Evolutionary conservation across 2,329 filamentous ascomycete species (phyloP).

Genomic region (Lachnellula willkommii): DNA sequence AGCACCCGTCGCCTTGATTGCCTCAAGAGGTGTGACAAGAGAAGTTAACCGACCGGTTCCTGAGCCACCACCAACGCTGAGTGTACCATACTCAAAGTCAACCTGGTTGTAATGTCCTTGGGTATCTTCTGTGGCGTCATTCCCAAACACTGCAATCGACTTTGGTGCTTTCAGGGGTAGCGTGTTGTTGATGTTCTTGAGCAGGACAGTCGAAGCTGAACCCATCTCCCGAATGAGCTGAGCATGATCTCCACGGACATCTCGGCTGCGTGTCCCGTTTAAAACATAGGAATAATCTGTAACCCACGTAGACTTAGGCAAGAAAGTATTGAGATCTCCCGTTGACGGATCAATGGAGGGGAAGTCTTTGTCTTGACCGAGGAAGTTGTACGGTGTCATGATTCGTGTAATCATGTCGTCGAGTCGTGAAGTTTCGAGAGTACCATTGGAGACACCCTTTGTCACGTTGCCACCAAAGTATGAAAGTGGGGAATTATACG

Average conservation of each 20-base stretch:
- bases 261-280: slow-evolving; percentile 77
- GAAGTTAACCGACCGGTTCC: slow-evolving; percentile 44
- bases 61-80: slow-evolving; percentile 44
- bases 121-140: slow-evolving; percentile 57
- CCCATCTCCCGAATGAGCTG: slow-evolving; percentile 40
- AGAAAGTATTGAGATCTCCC: slow-evolving; percentile 16
- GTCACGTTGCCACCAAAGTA: slow-evolving; percentile 36
- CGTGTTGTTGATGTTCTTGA: slow-evolving; percentile 54
- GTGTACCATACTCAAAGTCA: slow-evolving; percentile 42
- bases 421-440: slow-evolving; percentile 49
- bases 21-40: slow-evolving; percentile 50
- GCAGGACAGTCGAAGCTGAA: slow-evolving; percentile 54
- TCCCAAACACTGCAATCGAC: slow-evolving; percentile 48
- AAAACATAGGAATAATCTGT: slow-evolving; percentile 64
- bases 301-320: slow-evolving; percentile 34
- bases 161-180: slow-evolving; percentile 51
- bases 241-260: slow-evolving; percentile 57
- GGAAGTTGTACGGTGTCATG: slow-evolving; percentile 55
- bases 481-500: slow-evolving; percentile 25
- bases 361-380: slow-evolving; percentile 42
- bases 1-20: slow-evolving; percentile 46
- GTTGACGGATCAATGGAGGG: slow-evolving; percentile 34
- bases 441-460: slow-evolving; percentile 54
- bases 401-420: slow-evolving; percentile 61
- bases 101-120: slow-evolving; percentile 29